Percentiles rank a stretch among this genome's conserved stretches.
These are phyloP conservation scores for Calendula officinalis DNA, from an alignment of 129 eudicot species.

Conservation along the genomic window DNA sequence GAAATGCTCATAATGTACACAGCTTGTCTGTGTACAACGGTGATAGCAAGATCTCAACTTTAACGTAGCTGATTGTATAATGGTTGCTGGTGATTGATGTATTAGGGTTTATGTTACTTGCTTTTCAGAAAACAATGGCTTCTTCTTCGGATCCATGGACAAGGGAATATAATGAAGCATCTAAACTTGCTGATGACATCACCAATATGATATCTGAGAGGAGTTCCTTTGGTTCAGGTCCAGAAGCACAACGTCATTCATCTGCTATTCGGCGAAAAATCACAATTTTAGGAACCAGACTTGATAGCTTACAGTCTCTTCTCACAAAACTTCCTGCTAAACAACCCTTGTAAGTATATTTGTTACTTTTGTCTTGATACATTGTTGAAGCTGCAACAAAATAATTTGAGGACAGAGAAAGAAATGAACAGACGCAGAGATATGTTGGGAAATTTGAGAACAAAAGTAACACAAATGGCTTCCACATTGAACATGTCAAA, in stretches of 20 bases:
- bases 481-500: constrained; percentile 89
- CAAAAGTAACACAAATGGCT: constrained; percentile 94
- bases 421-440: constrained; percentile 87
- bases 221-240: constrained; percentile 59
- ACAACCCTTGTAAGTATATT: constrained; percentile 55
- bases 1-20: neutral
- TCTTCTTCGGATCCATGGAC: constrained; percentile 71
- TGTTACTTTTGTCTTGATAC: constrained; percentile 12
- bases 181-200: constrained; percentile 74
- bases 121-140: constrained; percentile 47
- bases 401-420: constrained; percentile 75
- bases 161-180: constrained; percentile 71
- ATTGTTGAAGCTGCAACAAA: constrained; percentile 16
- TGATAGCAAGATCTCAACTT: constrained; percentile 1
- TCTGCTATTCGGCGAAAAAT: constrained; percentile 75
- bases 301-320: constrained; percentile 68
- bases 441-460: constrained; percentile 72
- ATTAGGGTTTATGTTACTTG: constrained; percentile 10
- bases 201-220: constrained; percentile 71
- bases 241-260: constrained; percentile 74
- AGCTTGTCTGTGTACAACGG: constrained; percentile 6
- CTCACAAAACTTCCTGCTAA: constrained; percentile 73
- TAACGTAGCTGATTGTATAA: neutral
- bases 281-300: constrained; percentile 71
- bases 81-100: constrained; percentile 13